Evolutionary conservation across 129 eudicot species (phyloP), one percentile per base, ranked within the genome.

Genomic region (Heracleum sosnowskyi): DNA sequence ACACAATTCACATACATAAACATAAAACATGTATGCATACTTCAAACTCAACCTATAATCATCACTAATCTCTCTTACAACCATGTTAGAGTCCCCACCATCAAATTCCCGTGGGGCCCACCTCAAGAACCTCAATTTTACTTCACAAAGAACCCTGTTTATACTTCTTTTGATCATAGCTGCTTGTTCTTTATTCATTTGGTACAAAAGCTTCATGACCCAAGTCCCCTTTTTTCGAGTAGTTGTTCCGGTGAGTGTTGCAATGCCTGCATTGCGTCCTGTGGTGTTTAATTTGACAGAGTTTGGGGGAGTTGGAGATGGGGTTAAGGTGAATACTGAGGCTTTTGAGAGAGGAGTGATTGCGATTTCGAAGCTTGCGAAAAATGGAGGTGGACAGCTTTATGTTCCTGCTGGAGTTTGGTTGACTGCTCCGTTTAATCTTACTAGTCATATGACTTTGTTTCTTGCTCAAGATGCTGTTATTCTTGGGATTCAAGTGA

Each of bases 371-470:
- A 90, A 92, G 86, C 74, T 90, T 0, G 89, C 88, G 82, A 82
- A 90, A 76, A 83, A 76, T 15, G 99, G 99, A 9, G 97, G 99
- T 11, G 99, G 90, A 3, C 96, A 90, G 97, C 87, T 95, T 15
- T 83, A 90, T 84, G 97, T 95, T 46, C 96, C 97, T 1, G 87
- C 97, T 12, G 99, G 99, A 33, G 45, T 71, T 49, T 95, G 99
- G 99, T 77, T 95, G 18, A 95, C 99, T 47, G 97, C 90, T 33
- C 99, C 97, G 60, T 95, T 95, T 84, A 95, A 95, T 89, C 84
- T 95, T 31, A 95, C 99, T 0, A 92, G 99, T 79, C 89, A 92
- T 75, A 87, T 95, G 89, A 95, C 99, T 39, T 81, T 95, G 49
- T 95, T 90, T 78, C 97, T 95, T 70, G 99, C 88, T 79, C 82